Percentiles rank a stretch among this genome's conserved stretches.
These are phyloP conservation scores for Colletotrichum filicis DNA, from an alignment of 2,329 filamentous ascomycete species.

Conservation along the genomic window DNA sequence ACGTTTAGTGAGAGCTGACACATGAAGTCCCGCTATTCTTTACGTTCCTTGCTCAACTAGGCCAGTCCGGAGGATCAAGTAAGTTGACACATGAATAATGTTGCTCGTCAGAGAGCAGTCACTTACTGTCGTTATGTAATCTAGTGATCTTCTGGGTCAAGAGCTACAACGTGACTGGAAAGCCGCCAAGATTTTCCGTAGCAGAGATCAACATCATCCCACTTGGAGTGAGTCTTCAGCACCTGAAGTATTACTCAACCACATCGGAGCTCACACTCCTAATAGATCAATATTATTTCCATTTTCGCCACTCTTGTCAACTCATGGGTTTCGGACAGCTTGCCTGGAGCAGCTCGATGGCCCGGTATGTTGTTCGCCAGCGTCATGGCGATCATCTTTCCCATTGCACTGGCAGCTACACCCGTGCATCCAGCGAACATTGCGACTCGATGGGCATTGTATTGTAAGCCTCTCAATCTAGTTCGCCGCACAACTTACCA, in stretches of 20 bases:
- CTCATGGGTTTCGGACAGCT: constrained; percentile 41
- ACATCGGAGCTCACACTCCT: background rate
- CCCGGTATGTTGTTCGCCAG: constrained; percentile 41
- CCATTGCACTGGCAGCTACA: constrained; percentile 39
- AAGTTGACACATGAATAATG: background rate
- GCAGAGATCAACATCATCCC: constrained; percentile 43
- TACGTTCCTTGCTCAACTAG: constrained; percentile 37
- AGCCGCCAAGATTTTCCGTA: constrained; percentile 38
- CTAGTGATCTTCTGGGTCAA: constrained; percentile 44
- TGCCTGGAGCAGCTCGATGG: constrained; percentile 40
- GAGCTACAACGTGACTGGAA: constrained; percentile 39
- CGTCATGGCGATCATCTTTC: constrained; percentile 40
- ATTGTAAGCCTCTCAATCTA: constrained; percentile 34
- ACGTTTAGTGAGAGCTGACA: background rate
- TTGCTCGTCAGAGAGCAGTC: too few species aligned
- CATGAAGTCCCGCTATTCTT: constrained; percentile 39
- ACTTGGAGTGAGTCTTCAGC: constrained; percentile 36
- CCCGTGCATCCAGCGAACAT: constrained; percentile 39
- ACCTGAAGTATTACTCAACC: background rate
- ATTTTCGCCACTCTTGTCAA: constrained; percentile 39
- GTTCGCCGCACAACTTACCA: too few species aligned
- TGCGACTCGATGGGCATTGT: constrained; percentile 38
- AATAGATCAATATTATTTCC: constrained; percentile 39
- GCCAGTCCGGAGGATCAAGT: constrained; percentile 40
- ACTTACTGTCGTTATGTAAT: background rate